phyloP scores from a whole-genome alignment of 176 grass and related monocot species.

The Cocos nucifera region DNA sequence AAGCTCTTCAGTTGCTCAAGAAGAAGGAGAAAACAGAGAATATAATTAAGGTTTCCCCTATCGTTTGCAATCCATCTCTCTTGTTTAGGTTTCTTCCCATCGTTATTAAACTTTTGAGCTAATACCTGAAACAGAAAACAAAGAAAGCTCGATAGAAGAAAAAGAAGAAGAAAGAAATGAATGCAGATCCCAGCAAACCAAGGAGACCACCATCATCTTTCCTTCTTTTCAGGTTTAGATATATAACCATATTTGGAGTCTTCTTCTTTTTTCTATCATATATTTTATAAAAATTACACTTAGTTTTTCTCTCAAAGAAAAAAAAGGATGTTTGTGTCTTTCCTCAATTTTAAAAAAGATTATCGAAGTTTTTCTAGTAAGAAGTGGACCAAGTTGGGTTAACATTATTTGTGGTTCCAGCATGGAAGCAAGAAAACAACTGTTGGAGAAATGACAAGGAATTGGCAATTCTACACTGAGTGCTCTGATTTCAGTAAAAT shows the following conservation, averaged over 20 bases:
- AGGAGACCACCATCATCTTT: conserved; percentile 74
- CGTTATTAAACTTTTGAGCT: neutral
- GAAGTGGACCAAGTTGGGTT: neutral
- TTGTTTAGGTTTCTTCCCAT: neutral
- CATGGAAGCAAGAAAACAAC: conserved; percentile 52
- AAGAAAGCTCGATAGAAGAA: too few species aligned
- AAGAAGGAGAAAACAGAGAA: conserved; percentile 88
- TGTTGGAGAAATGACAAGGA: conserved; percentile 37
- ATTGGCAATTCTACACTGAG: conserved; percentile 41
- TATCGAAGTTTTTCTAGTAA: too few species aligned
- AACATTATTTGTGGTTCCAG: conserved; percentile 19
- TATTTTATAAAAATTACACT: neutral
- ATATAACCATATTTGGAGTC: neutral
- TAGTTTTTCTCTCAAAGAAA: too few species aligned
- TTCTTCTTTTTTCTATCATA: too few species aligned
- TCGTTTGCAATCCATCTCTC: neutral
- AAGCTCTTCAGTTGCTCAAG: conserved; percentile 79
- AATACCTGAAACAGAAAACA: conserved; percentile 47
- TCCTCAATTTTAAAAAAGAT: too few species aligned
- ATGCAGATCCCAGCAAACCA: conserved; percentile 58
- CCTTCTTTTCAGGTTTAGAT: conserved; percentile 59
- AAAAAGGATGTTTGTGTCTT: too few species aligned
- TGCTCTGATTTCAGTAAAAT: conserved; percentile 69
- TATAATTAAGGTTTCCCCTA: conserved; percentile 61
- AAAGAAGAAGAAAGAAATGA: conserved; percentile 31